Evolutionary conservation across 306 rosid genomes (phyloP).

Genomic region (Lathyrus oleraceus): DNA sequence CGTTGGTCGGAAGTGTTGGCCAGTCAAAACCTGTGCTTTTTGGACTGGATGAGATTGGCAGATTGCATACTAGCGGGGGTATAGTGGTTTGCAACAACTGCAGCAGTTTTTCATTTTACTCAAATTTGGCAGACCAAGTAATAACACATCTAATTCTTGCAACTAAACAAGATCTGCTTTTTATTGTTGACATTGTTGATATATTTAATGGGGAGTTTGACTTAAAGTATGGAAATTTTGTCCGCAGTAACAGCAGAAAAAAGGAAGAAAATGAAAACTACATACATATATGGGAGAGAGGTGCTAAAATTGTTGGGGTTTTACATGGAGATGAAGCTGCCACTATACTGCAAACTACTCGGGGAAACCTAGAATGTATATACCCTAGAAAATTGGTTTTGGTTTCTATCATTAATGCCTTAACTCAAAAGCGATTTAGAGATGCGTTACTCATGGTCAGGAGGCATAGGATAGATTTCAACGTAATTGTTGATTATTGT

Average conservation of each 20-base stretch:
- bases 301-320: conserved; percentile 81
- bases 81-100: conserved; percentile 83
- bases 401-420: conserved; percentile 76
- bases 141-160: conserved; percentile 72
- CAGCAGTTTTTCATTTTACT: conserved; percentile 79
- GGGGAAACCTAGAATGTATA: conserved; percentile 90
- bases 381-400: conserved; percentile 90
- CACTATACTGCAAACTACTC: conserved; percentile 68
- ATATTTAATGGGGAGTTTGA: conserved; percentile 60
- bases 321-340: conserved; percentile 92
- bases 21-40: conserved; percentile 58
- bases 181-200: conserved; percentile 68
- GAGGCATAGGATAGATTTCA: conserved; percentile 95
- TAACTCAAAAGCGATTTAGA: conserved; percentile 73
- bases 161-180: conserved; percentile 86
- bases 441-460: conserved; percentile 91
- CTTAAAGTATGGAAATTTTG: conserved; percentile 53
- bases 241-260: conserved; percentile 50
- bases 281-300: conserved; percentile 90
- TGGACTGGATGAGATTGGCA: conserved; percentile 83
- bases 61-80: conserved; percentile 67
- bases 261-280: conserved; percentile 54
- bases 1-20: conserved; percentile 49
- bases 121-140: conserved; percentile 77
- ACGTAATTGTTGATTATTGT: conserved; percentile 76